Evolutionary conservation across 164 flowering plant genomes (phyloP).

Genomic region (Dillenia suffruticosa): DNA sequence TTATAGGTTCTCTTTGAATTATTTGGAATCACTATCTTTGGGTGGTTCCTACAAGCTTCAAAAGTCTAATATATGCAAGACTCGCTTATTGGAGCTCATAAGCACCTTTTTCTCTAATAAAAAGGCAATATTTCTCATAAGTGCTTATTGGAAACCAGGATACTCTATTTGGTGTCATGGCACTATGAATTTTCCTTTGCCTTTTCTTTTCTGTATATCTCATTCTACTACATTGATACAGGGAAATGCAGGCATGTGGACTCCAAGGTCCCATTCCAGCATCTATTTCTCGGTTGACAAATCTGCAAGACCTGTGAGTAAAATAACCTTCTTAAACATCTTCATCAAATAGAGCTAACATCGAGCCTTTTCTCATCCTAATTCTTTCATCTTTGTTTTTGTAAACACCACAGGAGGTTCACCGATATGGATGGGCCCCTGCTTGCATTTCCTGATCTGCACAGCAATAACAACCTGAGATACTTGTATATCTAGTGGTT

Average conservation of each 20-base stretch:
- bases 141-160: too few relatives aligned
- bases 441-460: slow-evolving; percentile 36
- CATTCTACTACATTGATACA: slow-evolving; percentile 5
- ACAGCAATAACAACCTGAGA: slow-evolving; percentile 23
- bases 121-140: too few relatives aligned
- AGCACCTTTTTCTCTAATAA: too few relatives aligned
- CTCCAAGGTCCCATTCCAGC: slow-evolving; percentile 50
- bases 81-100: too few relatives aligned
- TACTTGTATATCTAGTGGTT: slow-evolving; percentile 34
- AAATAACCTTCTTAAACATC: background rate
- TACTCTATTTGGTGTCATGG: too few relatives aligned
- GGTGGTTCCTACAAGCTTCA: too few relatives aligned
- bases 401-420: slow-evolving; percentile 36
- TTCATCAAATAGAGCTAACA: too few relatives aligned
- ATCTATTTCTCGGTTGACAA: slow-evolving; percentile 30
- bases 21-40: too few relatives aligned
- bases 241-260: slow-evolving; percentile 58
- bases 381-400: background rate
- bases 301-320: slow-evolving; percentile 38
- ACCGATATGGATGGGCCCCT: slow-evolving; percentile 36
- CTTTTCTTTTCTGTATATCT: background rate
- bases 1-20: too few relatives aligned
- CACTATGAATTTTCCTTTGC: too few relatives aligned
- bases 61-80: background rate
- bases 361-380: background rate